phyloP scores from a whole-genome alignment of 169 alveolate species.

The Plasmodium sp. region DNA sequence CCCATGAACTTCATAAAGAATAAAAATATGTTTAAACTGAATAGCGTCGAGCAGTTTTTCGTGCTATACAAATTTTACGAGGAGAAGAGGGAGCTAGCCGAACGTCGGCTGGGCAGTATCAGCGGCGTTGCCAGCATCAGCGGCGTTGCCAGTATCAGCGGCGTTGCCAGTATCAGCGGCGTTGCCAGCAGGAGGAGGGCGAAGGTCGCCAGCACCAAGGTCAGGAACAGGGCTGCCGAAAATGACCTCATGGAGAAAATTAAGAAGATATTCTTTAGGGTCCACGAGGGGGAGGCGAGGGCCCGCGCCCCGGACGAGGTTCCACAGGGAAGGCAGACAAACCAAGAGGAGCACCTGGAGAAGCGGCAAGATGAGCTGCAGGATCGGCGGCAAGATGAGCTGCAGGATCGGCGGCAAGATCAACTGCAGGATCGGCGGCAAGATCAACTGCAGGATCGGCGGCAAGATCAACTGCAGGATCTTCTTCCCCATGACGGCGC shows the following conservation, averaged over 20 bases:
- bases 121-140: not conserved
- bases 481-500: not conserved
- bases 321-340: not conserved
- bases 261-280: not conserved
- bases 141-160: not conserved
- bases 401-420: no score
- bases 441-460: not conserved
- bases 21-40: not conserved
- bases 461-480: not conserved
- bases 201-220: not conserved
- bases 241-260: conserved; percentile 15
- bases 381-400: no score
- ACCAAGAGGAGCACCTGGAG: not conserved
- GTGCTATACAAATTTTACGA: conserved; percentile 18
- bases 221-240: not conserved
- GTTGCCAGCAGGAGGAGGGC: not conserved
- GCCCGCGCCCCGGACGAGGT: not conserved
- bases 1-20: not conserved
- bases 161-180: not conserved
- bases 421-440: not conserved
- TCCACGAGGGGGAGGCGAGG: not conserved
- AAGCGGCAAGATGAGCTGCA: not conserved
- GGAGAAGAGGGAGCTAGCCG: not conserved
- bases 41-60: conserved; percentile 36
- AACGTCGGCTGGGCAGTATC: not conserved